These are phyloP conservation scores for Podaxis mareebaensis DNA, from an alignment of 768 basidiomycete species.

Conservation along the genomic window DNA sequence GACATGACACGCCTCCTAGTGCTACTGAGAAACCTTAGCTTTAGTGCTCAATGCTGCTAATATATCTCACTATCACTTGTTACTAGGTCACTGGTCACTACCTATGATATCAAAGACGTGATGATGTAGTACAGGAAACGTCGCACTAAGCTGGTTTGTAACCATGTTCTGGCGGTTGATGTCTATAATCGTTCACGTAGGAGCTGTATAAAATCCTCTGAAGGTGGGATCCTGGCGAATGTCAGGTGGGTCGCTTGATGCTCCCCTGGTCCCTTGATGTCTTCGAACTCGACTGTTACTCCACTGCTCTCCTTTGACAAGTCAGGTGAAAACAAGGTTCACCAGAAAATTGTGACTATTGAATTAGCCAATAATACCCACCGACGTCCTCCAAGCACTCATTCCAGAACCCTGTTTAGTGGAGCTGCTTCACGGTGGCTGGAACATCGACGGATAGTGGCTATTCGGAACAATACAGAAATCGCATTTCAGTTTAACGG, in stretches of 20 bases:
- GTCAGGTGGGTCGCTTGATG: conserved; percentile 1
- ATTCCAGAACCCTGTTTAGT: neutral
- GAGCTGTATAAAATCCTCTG: neutral
- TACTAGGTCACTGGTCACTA: neutral
- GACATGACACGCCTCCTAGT: too few relatives aligned
- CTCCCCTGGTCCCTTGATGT: neutral
- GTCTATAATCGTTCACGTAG: neutral
- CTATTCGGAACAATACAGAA: neutral
- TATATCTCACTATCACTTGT: neutral
- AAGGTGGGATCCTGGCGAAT: neutral
- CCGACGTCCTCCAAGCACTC: neutral
- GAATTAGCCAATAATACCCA: too few relatives aligned
- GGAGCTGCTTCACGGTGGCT: neutral
- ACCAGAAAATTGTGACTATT: too few relatives aligned
- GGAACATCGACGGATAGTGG: neutral
- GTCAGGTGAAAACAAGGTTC: neutral
- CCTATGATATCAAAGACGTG: neutral
- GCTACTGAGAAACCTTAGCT: too few relatives aligned
- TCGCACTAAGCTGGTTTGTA: neutral
- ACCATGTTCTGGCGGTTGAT: neutral
- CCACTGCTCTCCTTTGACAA: neutral
- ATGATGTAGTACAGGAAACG: neutral
- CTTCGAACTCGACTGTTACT: neutral
- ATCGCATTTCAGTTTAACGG: neutral
- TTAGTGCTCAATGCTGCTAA: too few relatives aligned